Conservation (phyloP, 495 filamentous ascomycete species). For the Lasiosphaeris hirsuta region DNA sequence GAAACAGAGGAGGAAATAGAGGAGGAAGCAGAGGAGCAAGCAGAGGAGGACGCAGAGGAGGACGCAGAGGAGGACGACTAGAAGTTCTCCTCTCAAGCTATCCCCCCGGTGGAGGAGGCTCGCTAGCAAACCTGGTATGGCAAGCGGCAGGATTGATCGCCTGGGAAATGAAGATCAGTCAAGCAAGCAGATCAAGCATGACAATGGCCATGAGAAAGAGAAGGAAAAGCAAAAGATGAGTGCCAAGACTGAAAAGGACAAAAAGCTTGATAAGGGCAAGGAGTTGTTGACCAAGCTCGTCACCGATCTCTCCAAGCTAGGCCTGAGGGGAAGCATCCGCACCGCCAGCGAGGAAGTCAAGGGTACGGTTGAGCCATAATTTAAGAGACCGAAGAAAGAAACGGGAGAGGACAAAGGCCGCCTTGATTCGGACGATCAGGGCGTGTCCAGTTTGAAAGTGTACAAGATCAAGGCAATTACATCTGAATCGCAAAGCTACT, state of each 20-base stretch:
- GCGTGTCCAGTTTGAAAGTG: too few species aligned
- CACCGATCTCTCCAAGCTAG: background rate
- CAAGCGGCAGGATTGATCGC: too few species aligned
- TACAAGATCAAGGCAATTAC: too few species aligned
- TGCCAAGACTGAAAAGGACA: background rate
- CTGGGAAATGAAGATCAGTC: background rate
- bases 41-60: background rate
- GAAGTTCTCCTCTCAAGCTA: background rate
- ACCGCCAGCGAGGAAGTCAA: background rate
- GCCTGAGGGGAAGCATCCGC: background rate
- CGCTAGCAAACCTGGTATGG: background rate
- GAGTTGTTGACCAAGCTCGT: background rate
- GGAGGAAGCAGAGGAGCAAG: background rate
- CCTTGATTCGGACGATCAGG: too few species aligned
- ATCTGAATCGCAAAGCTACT: too few species aligned
- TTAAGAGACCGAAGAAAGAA: background rate
- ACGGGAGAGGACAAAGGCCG: too few species aligned
- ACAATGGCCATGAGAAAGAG: conserved; percentile 1
- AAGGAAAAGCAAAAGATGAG: background rate
- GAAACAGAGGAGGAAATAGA: background rate
- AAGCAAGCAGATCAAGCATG: conserved; percentile 1
- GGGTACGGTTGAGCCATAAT: conserved; percentile 2
- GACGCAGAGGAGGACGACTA: conserved; percentile 1
- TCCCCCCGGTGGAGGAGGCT: background rate
- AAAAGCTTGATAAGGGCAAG: background rate